phyloP scores from a whole-genome alignment of 139 green algal species.

The Chlamydomonas asymmetrica region DNA sequence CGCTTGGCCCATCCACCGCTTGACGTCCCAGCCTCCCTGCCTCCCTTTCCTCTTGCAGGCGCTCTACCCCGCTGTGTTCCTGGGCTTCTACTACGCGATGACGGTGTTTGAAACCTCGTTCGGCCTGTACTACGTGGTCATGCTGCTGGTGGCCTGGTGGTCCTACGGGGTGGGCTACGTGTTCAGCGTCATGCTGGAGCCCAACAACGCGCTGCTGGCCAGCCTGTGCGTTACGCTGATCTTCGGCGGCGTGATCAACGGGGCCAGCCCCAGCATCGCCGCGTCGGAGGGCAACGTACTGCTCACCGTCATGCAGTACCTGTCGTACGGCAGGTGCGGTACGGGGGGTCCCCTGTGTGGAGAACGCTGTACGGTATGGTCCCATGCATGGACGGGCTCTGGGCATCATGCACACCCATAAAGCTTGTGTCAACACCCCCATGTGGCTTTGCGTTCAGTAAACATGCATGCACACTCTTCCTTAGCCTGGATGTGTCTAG shows the following conservation, averaged over 20 bases:
- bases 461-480: no score
- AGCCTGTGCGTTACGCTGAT: conserved; percentile 18
- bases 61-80: conserved; percentile 18
- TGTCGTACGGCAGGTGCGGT: conserved; percentile 14
- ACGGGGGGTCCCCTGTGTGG: no score
- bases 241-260: conserved; percentile 29
- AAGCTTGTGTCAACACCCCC: no score
- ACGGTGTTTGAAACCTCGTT: conserved; percentile 29
- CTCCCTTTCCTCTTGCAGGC: background rate
- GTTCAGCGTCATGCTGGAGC: conserved; percentile 14
- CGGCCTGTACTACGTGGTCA: conserved; percentile 19
- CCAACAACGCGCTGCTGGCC: conserved; percentile 27
- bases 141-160: conserved; percentile 27
- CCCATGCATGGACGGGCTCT: no score
- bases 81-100: conserved; percentile 29
- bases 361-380: no score
- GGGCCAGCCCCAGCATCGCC: conserved; percentile 3
- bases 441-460: no score
- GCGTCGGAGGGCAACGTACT: conserved; percentile 1
- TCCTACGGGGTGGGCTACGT: conserved; percentile 23
- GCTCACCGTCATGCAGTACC: conserved; percentile 11
- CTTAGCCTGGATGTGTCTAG: no score
- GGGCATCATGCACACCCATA: no score
- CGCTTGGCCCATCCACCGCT: no score
- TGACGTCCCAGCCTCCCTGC: background rate